These are phyloP conservation scores for Pichia occidentalis DNA, from an alignment of 805 yeast genomes.

Conservation along the genomic window DNA sequence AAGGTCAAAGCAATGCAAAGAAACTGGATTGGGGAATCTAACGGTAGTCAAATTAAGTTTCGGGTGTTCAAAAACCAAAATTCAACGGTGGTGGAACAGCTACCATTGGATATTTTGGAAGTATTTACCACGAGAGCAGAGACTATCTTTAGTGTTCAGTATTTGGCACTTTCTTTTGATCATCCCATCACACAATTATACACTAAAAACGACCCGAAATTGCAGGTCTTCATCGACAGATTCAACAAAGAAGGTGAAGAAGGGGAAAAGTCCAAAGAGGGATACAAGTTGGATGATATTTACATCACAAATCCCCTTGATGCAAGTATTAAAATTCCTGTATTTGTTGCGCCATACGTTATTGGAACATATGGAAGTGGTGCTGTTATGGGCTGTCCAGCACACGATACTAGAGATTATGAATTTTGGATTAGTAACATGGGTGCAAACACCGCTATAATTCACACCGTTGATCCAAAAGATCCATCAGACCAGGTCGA, in stretches of 20 bases:
- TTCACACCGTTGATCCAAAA: slow-evolving; percentile 41
- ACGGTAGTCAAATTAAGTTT: slow-evolving; percentile 68
- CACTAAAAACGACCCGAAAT: slow-evolving; percentile 32
- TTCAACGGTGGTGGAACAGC: slow-evolving; percentile 4
- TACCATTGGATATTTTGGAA: slow-evolving; percentile 28
- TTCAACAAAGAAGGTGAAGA: slow-evolving; percentile 35
- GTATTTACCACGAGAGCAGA: slow-evolving; percentile 90
- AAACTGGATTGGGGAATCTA: slow-evolving; percentile 89
- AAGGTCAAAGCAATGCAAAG: slow-evolving; percentile 86
- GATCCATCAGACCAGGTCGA: slow-evolving; percentile 5
- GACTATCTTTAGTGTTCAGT: slow-evolving; percentile 78
- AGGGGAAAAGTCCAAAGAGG: slow-evolving; percentile 42
- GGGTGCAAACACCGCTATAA: slow-evolving; percentile 35
- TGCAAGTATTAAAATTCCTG: slow-evolving; percentile 46
- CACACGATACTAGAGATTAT: slow-evolving; percentile 79
- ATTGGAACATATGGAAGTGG: slow-evolving; percentile 79
- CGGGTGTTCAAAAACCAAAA: slow-evolving; percentile 13
- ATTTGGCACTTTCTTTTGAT: slow-evolving; percentile 65
- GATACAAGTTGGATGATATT: slow-evolving; percentile 43
- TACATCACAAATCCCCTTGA: slow-evolving; percentile 56
- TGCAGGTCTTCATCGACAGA: slow-evolving; percentile 41
- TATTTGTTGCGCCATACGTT: slow-evolving; percentile 89
- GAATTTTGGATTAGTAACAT: slow-evolving; percentile 70
- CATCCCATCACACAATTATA: slow-evolving; percentile 52
- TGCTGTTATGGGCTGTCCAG: slow-evolving; percentile 98